A percentile compares a stretch with the other conserved stretches of the same genome.
phyloP scores from a whole-genome alignment of 306 rosid species.

The Quercus mongolica region DNA sequence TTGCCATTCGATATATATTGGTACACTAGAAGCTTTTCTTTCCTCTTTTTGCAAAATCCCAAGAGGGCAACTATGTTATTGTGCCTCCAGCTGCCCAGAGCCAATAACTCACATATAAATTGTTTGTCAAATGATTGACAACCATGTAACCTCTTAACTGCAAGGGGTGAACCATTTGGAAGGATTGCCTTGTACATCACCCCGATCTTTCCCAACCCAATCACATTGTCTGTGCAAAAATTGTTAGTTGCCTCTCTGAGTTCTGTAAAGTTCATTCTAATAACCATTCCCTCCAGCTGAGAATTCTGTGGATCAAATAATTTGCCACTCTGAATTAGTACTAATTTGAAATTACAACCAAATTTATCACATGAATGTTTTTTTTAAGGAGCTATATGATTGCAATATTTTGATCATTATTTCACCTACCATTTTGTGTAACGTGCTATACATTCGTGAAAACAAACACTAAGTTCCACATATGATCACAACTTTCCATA shows the following conservation, averaged over 20 bases:
- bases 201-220: slow-evolving; percentile 37
- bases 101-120: slow-evolving; percentile 19
- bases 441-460: too few species aligned
- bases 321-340: too few species aligned
- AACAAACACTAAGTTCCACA: too few species aligned
- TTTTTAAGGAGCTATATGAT: too few species aligned
- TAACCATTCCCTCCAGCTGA: slow-evolving; percentile 4
- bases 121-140: not conserved
- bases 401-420: too few species aligned
- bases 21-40: slow-evolving; percentile 9
- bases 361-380: too few species aligned
- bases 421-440: too few species aligned
- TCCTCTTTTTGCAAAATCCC: slow-evolving; percentile 15
- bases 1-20: slow-evolving; percentile 20
- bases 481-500: too few species aligned
- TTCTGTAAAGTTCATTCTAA: slow-evolving; percentile 20
- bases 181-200: slow-evolving; percentile 27
- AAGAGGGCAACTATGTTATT: not conserved
- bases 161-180: slow-evolving; percentile 15
- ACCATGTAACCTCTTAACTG: slow-evolving; percentile 25
- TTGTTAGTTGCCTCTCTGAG: slow-evolving; percentile 21
- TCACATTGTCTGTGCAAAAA: slow-evolving; percentile 21
- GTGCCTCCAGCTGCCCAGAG: slow-evolving; percentile 20
- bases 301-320: too few species aligned
- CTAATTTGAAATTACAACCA: too few species aligned